Evolutionary conservation across 345 rosid genomes (phyloP).

Genomic region (Moringa oleifera): DNA sequence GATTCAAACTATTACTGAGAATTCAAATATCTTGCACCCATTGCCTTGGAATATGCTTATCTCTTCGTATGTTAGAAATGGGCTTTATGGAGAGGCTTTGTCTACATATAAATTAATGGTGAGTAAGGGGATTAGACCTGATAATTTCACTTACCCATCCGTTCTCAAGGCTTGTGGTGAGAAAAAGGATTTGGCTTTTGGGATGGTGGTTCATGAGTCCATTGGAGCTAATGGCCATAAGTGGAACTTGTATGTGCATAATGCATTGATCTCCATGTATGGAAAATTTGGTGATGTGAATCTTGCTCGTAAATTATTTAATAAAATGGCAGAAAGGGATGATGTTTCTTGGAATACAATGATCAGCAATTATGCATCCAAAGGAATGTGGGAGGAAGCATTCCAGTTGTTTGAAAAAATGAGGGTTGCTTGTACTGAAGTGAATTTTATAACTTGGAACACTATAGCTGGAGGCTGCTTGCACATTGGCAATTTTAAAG

Average conservation of each 20-base stretch:
- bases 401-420: conserved; percentile 51
- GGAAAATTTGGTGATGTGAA: conserved; percentile 48
- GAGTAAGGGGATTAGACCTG: conserved; percentile 46
- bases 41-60: conserved; percentile 78
- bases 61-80: conserved; percentile 39
- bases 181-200: conserved; percentile 41
- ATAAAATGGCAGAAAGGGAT: conserved; percentile 60
- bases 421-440: conserved; percentile 36
- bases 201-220: conserved; percentile 49
- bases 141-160: conserved; percentile 76
- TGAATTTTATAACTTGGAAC: conserved; percentile 61
- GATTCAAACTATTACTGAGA: conserved; percentile 33
- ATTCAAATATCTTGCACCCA: conserved; percentile 35
- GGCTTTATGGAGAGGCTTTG: conserved; percentile 39
- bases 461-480: conserved; percentile 57
- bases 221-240: conserved; percentile 33
- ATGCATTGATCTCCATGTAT: conserved; percentile 77
- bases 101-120: conserved; percentile 48
- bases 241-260: conserved; percentile 58
- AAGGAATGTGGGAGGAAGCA: conserved; percentile 66
- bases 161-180: conserved; percentile 79
- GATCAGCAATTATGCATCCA: conserved; percentile 54
- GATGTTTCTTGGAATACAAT: conserved; percentile 75
- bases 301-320: conserved; percentile 45
- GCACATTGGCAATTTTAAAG: conserved; percentile 40